Conservation (phyloP, 106 monocot species). For the Iris macrosiphon region DNA sequence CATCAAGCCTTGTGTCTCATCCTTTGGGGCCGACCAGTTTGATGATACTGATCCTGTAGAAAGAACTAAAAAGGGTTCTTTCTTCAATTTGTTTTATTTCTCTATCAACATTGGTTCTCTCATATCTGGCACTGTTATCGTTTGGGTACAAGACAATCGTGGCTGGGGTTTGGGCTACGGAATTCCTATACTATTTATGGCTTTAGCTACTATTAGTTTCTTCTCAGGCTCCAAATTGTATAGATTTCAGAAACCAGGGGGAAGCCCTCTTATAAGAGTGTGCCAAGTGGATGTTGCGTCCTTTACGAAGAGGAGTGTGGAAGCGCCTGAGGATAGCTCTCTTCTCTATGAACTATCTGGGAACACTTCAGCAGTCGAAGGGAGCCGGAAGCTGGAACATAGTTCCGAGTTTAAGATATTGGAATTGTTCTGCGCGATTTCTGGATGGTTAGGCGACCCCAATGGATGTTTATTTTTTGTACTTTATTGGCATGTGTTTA, state of each 20-base stretch:
- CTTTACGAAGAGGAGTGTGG: conserved; percentile 12
- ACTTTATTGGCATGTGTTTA: not conserved
- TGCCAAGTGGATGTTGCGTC: conserved; percentile 35
- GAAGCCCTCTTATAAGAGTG: conserved; percentile 35
- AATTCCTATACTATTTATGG: conserved; percentile 38
- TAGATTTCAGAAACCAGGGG: conserved; percentile 28
- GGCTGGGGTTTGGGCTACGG: conserved; percentile 36
- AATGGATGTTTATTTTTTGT: not conserved
- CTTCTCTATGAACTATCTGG: conserved; percentile 27
- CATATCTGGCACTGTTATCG: conserved; percentile 30
- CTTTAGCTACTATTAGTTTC: conserved; percentile 18
- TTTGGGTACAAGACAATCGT: conserved; percentile 35
- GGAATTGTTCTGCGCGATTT: no score
- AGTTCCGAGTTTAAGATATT: conserved; percentile 24
- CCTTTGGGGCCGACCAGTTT: conserved; percentile 30
- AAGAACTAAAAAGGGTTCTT: conserved; percentile 34
- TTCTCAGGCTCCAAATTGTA: conserved; percentile 26
- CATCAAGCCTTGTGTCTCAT: conserved; percentile 14
- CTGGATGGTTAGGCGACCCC: no score
- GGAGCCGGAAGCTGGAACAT: conserved; percentile 31
- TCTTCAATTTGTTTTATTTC: conserved; percentile 51
- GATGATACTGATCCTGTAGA: conserved; percentile 22
- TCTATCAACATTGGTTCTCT: conserved; percentile 38
- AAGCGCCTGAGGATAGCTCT: conserved; percentile 20
- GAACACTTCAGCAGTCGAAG: conserved; percentile 25